Evolutionary conservation across 2,329 filamentous ascomycete genomes (phyloP), one percentile per base, ranked within the genome.

Genomic region (Pleurostoma richardsiae): DNA sequence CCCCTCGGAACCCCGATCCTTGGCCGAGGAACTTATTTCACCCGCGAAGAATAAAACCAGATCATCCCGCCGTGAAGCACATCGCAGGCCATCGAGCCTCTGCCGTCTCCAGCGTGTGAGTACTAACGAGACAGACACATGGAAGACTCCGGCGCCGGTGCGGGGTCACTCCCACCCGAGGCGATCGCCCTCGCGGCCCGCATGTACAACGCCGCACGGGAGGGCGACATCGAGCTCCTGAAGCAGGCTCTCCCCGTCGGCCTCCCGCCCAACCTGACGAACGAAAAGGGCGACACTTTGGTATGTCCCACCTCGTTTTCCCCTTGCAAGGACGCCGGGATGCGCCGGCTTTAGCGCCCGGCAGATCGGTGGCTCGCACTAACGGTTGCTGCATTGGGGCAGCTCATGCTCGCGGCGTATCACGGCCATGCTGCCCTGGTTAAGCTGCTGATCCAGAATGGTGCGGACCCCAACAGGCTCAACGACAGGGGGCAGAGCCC

Each of bases 361-460:
- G 19, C 19, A 19, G 19, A 19, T 19, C 19, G 19, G 19, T 19
- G 19, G 19, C 19, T 19, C 19, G 19, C 19, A 19, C 19, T 19
- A 19, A 19, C 19, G 19, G 19, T 19, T 19, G 19, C 19, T 19
- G 19, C 19, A 19, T 19, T 19, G 19, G 19, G 19, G 19, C 19
- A 82, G 79, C 69, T 89, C 49, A 90, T 90, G 86, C 75, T 90
- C 1, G 80, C 85, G 0, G 76, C 83, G 0, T 89, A 89, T 56
- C 77, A 88, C 54, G 84, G 84, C 8, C 81, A 88, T 46, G 71
- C 75, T 2, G 70, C 76, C 0, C 73, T 86, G 0, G 81, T 84
- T 29, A 70, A 68, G 41, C 69, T 85, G 49, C 72, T 89, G 8
- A 62, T 88, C 1, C 67, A 77, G 29, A 71, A 80, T 49, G 82